Conservation (phyloP, 768 basidiomycete genomes). For the Boletales sp. region DNA sequence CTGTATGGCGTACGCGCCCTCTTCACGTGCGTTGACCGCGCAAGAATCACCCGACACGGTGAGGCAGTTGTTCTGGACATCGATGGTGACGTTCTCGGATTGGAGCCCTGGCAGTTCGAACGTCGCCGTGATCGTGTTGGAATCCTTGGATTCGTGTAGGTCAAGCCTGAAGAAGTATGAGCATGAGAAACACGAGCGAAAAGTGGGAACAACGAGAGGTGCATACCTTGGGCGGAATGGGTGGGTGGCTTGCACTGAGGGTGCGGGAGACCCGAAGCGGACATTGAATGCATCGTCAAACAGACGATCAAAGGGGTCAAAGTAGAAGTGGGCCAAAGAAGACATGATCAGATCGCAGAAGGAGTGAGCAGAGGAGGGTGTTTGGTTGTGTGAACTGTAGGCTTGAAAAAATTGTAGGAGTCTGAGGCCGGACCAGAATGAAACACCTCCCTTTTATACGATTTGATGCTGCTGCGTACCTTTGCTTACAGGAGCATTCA, state of each 20-base stretch:
- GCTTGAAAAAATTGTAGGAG: not conserved
- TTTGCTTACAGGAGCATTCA: not conserved
- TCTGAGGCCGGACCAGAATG: no score
- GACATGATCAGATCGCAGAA: not conserved
- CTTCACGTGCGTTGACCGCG: conserved; percentile 31
- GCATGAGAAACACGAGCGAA: no score
- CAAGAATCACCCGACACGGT: conserved; percentile 44
- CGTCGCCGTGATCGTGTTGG: conserved; percentile 44
- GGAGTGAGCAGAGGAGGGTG: not conserved
- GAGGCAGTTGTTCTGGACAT: conserved; percentile 41
- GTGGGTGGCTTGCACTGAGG: not conserved
- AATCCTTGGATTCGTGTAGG: conserved; percentile 39
- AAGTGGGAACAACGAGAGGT: no score
- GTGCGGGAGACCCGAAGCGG: conserved; percentile 2
- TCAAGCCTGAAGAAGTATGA: conserved; percentile 34
- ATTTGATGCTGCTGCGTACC: no score
- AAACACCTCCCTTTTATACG: no score
- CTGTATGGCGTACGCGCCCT: conserved; percentile 39
- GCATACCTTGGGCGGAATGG: not conserved
- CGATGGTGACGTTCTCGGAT: conserved; percentile 46
- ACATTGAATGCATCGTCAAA: not conserved
- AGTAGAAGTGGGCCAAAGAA: not conserved
- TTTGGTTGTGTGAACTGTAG: not conserved
- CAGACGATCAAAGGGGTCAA: not conserved
- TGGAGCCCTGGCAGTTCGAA: conserved; percentile 53